Evolutionary conservation across 805 yeast species (phyloP).

Genomic region (Starmerella floris): DNA sequence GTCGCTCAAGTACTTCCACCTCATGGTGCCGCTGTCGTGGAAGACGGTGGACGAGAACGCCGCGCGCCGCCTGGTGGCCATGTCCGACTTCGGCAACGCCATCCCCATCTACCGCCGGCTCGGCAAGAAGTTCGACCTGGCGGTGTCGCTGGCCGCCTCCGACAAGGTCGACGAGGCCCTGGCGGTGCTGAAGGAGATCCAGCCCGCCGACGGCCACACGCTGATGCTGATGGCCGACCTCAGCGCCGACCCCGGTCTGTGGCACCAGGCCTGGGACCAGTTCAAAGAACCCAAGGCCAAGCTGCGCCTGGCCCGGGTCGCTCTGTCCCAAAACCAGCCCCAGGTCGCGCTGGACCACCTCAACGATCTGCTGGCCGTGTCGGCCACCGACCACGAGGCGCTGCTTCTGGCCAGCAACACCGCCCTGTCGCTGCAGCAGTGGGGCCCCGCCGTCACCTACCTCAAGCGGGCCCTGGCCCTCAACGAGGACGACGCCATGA

Average conservation of each 20-base stretch:
- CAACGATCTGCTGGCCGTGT: conserved; percentile 57
- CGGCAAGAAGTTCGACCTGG: conserved; percentile 65
- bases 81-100: conserved; percentile 79
- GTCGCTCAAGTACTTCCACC: conserved; percentile 48
- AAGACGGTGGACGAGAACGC: conserved; percentile 72
- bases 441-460: conserved; percentile 75
- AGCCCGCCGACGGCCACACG: conserved; percentile 75
- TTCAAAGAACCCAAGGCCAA: conserved; percentile 79
- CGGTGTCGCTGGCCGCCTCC: conserved; percentile 77
- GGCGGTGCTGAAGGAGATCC: conserved; percentile 40
- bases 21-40: conserved; percentile 62
- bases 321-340: conserved; percentile 37
- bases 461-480: conserved; percentile 80
- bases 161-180: conserved; percentile 62
- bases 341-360: conserved; percentile 48
- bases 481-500: conserved; percentile 64
- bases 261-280: conserved; percentile 80
- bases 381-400: conserved; percentile 62
- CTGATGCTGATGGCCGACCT: conserved; percentile 77
- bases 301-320: conserved; percentile 61
- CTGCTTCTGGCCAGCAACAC: conserved; percentile 92
- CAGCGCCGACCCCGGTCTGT: conserved; percentile 54
- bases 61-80: conserved; percentile 74
- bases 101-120: conserved; percentile 76
- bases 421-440: conserved; percentile 60